These are phyloP conservation scores for Hygrophoropsis aurantiaca DNA, from an alignment of 768 basidiomycete species.

Conservation along the genomic window DNA sequence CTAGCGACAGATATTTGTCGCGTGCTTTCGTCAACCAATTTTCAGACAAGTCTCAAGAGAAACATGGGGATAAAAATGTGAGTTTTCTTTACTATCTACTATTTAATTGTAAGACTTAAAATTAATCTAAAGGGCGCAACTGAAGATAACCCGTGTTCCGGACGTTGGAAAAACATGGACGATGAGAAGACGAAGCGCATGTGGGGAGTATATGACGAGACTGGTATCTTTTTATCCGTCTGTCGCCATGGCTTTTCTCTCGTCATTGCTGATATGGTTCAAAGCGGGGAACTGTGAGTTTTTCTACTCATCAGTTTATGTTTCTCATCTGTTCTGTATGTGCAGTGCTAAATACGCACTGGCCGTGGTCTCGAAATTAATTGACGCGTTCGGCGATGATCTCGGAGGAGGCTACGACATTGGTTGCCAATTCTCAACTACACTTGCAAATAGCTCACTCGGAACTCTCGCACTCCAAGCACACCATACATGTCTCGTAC, in stretches of 20 bases:
- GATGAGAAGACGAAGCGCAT: constrained; percentile 12
- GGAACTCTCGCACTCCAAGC: constrained; percentile 6
- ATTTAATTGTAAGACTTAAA: too few species aligned
- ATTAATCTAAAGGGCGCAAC: too few species aligned
- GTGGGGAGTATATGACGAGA: constrained; percentile 15
- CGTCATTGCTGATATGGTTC: constrained; percentile 20
- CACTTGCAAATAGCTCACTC: constrained; percentile 10
- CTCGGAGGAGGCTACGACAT: constrained; percentile 21
- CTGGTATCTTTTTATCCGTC: constrained; percentile 15
- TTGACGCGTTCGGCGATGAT: constrained; percentile 7
- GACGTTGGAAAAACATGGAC: constrained; percentile 14
- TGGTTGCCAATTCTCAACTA: constrained; percentile 16
- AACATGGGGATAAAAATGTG: not conserved
- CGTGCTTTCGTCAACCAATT: not conserved
- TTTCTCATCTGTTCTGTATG: not conserved
- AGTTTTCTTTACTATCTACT: too few species aligned
- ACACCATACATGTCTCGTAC: constrained; percentile 9
- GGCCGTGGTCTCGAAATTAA: constrained; percentile 7
- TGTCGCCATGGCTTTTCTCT: constrained; percentile 25
- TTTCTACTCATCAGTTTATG: too few species aligned
- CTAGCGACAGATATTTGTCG: not conserved
- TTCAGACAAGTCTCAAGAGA: not conserved
- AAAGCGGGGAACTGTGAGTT: constrained; percentile 11
- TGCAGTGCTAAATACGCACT: constrained; percentile 22
- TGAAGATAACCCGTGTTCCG: constrained; percentile 9